These are phyloP conservation scores for Solanum dulcamara DNA, from an alignment of 257 asterid genomes.

Conservation along the genomic window DNA sequence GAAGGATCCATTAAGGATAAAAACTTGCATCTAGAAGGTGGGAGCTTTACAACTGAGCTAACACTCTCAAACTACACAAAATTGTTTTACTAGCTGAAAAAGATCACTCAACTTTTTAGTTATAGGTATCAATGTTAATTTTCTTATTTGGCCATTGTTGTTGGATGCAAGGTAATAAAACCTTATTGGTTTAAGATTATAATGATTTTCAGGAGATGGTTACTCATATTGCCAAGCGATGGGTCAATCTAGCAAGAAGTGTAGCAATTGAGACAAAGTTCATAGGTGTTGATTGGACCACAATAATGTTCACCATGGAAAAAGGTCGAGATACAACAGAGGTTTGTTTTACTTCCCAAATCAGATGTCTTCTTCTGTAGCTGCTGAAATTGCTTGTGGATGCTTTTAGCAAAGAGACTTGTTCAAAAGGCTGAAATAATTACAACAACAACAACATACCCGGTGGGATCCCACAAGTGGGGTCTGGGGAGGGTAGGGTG, in stretches of 20 bases:
- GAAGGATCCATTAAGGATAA: background rate
- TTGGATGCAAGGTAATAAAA: background rate
- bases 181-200: background rate
- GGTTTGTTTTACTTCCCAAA: slow-evolving; percentile 31
- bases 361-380: background rate
- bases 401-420: background rate
- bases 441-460: too few relatives aligned
- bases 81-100: background rate
- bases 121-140: background rate
- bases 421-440: background rate
- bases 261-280: slow-evolving; percentile 71
- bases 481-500: too few relatives aligned
- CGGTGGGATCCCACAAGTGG: too few relatives aligned
- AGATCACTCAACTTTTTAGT: background rate
- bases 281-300: slow-evolving; percentile 58
- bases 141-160: background rate
- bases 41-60: background rate
- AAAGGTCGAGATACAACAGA: slow-evolving; percentile 70
- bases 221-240: slow-evolving; percentile 61
- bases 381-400: background rate
- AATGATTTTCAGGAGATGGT: slow-evolving; percentile 38
- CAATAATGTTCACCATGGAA: slow-evolving; percentile 86
- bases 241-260: slow-evolving; percentile 72
- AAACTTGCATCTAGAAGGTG: background rate
- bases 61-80: background rate